These are phyloP conservation scores for Arthrobotrys conoides DNA, from an alignment of 2,329 filamentous ascomycete species.

Conservation along the genomic window DNA sequence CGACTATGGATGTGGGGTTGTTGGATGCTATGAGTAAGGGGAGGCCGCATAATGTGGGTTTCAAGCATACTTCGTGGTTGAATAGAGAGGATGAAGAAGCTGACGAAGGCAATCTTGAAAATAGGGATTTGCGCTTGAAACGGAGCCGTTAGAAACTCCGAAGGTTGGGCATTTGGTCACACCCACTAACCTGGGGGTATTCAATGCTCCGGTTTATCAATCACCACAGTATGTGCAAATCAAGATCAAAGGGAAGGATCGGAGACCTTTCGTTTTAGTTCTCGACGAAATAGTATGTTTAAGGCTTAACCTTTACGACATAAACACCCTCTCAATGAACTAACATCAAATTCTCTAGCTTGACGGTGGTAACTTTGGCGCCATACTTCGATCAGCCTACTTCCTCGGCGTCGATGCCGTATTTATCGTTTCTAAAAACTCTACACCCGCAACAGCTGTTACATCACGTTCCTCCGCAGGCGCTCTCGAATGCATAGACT, in stretches of 20 bases:
- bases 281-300: constrained; percentile 76
- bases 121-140: constrained; percentile 83
- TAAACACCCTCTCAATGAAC: background rate
- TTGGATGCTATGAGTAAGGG: constrained; percentile 80
- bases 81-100: background rate
- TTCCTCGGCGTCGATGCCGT: constrained; percentile 93
- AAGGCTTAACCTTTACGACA: background rate
- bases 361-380: constrained; percentile 91
- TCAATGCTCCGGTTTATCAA: constrained; percentile 73
- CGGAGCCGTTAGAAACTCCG: constrained; percentile 82
- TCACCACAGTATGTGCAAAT: constrained; percentile 41
- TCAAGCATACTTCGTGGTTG: background rate
- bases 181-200: constrained; percentile 76
- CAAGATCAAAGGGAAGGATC: constrained; percentile 68
- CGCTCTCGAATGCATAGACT: constrained; percentile 82
- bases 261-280: constrained; percentile 78
- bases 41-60: constrained; percentile 81
- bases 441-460: constrained; percentile 80
- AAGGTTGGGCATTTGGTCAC: constrained; percentile 75
- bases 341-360: constrained; percentile 67
- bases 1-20: constrained; percentile 74
- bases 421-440: constrained; percentile 78
- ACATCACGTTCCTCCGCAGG: constrained; percentile 90
- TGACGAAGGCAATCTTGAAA: constrained; percentile 5
- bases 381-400: constrained; percentile 87